Base-by-base conservation (phyloP, 805 yeast species). In the Cyberlindnera misumaiensis region DNA sequence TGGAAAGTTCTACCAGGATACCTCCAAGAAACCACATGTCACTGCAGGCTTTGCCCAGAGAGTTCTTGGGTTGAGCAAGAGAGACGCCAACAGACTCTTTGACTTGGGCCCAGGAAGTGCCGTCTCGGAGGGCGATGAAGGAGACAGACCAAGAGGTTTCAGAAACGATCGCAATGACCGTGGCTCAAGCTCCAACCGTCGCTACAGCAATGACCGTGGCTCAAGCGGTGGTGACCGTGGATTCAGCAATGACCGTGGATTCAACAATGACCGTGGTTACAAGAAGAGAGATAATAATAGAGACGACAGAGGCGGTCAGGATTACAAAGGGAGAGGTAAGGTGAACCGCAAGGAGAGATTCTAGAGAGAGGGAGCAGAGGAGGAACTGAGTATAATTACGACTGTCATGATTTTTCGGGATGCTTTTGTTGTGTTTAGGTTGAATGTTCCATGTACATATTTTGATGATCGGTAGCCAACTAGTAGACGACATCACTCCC, bases 1-100 rank as follows among this genome's bases (percentile, higher is more conserved):
- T 43, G 55, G 44, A 31, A 60, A 38, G 55, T 53, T 46, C 39
- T 38, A 41, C 30, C 35, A 36, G n/a, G 49, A 51, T 39, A 39
- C 39, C 17, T 16, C 32, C 15, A 42, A 36, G 15, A 44, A 42
- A 17, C 59, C 56, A 26, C 49, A 42, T 32, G 50, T 51, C 14
- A 32, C 53, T 10, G 33, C 35, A 18, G 43, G 41, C 6, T 50
- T 49, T 34, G 54, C 52, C 11, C 28, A 39, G 11, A 41, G 46
- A 35, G 57, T 52, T 10, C 37, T 53, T 10, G 49, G 49, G 8
- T 36, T 54, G 36, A 39, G 38, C 30, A 44, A 41, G 43, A 44
- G 49, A 38, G 47, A 45, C 26, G 50, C 54, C 10, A 31, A 34
- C 5, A 39, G 38, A 13, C 42, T 45, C 35, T 54, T 50, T 36